Evolutionary conservation across 768 basidiomycete genomes (phyloP).

Genomic region (Trametes cubensis): DNA sequence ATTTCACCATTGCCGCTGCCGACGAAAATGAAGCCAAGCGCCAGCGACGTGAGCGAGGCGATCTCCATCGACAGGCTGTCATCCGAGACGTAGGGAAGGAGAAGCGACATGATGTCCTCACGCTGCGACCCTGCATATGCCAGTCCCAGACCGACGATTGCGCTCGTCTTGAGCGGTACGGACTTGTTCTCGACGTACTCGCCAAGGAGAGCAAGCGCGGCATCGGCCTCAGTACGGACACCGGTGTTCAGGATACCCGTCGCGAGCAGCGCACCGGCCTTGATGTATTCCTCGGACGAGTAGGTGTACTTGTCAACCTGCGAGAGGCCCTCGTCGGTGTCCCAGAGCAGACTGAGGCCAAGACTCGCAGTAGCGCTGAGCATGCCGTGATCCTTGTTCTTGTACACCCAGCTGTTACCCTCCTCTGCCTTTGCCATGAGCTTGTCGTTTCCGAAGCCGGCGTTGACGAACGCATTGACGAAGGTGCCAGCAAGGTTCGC

Average conservation of each 20-base stretch:
- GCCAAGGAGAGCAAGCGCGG: constrained; percentile 85
- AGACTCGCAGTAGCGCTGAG: constrained; percentile 94
- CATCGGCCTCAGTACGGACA: constrained; percentile 90
- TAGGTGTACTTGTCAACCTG: constrained; percentile 99
- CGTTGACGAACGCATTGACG: constrained; percentile 98
- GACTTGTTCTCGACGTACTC: constrained; percentile 91
- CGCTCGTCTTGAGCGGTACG: constrained; percentile 78
- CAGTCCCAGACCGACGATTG: constrained; percentile 90
- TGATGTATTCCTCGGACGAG: constrained; percentile 94
- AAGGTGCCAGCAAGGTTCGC: constrained; percentile 96
- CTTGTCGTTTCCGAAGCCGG: constrained; percentile 98
- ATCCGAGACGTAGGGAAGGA: constrained; percentile 85
- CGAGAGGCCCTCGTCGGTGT: constrained; percentile 89
- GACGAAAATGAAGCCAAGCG: constrained; percentile 93
- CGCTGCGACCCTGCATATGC: constrained; percentile 95
- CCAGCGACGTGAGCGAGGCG: constrained; percentile 79
- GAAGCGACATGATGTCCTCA: constrained; percentile 74
- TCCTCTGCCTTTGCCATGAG: constrained; percentile 97
- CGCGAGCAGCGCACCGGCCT: constrained; percentile 94
- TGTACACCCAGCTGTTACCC: constrained; percentile 98
- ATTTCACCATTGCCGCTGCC: constrained; percentile 95
- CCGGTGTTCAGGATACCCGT: constrained; percentile 90
- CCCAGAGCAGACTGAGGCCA: constrained; percentile 93
- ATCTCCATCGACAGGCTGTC: constrained; percentile 88
- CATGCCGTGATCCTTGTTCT: constrained; percentile 99